Percentiles rank a stretch among this genome's conserved stretches.
These are phyloP conservation scores for Metarhizium rileyi DNA, from an alignment of 2,329 filamentous ascomycete genomes.

Conservation along the genomic window DNA sequence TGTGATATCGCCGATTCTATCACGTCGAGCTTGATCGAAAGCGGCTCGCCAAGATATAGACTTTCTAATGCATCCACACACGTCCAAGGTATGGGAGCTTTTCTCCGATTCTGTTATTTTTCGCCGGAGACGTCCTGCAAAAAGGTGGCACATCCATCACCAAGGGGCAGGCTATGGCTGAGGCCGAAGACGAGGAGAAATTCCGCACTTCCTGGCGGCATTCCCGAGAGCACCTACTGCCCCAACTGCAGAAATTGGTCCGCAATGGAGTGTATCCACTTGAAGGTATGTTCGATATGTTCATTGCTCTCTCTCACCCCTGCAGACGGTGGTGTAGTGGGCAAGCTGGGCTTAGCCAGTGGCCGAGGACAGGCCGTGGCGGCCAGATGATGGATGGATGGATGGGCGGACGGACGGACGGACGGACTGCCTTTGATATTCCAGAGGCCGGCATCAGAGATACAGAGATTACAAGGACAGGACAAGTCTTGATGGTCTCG, in stretches of 20 bases:
- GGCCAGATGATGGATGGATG: slow-evolving; percentile 1
- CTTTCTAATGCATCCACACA: slow-evolving; percentile 6
- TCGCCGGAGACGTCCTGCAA: neutral
- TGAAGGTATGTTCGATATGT: slow-evolving; percentile 6
- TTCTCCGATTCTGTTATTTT: neutral
- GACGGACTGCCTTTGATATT: neutral
- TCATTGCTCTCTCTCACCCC: slow-evolving; percentile 2
- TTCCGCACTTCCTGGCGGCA: neutral
- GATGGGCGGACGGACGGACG: no score
- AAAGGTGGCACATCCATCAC: neutral
- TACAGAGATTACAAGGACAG: neutral
- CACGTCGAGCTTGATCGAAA: neutral
- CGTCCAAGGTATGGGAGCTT: slow-evolving; percentile 4
- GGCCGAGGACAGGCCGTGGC: neutral
- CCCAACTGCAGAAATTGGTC: neutral
- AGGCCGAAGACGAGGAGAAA: neutral
- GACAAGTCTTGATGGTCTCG: neutral
- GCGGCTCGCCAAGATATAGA: neutral
- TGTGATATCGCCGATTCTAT: neutral
- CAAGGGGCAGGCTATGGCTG: neutral
- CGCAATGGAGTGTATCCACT: slow-evolving; percentile 1
- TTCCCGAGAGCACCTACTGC: neutral
- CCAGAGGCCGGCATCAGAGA: neutral
- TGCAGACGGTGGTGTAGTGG: neutral
- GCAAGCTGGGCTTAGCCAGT: neutral